A percentile compares a stretch with the other conserved stretches of the same genome.
These are phyloP conservation scores for Plectosphaerella cucumerina DNA, from an alignment of 2,329 filamentous ascomycete genomes.

Conservation along the genomic window DNA sequence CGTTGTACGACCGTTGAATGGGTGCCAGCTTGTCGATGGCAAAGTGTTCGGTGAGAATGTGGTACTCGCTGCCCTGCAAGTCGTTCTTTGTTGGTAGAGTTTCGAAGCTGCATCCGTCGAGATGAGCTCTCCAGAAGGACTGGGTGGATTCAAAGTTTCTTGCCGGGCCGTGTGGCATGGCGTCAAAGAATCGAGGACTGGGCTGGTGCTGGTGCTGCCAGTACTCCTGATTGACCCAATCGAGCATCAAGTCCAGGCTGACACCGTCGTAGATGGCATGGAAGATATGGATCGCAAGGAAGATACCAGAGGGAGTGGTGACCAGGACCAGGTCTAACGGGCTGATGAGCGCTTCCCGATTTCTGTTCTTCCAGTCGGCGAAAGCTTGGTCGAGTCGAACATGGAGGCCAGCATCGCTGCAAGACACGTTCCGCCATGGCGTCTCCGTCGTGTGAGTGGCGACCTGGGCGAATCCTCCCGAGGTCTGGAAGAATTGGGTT, in stretches of 20 bases:
- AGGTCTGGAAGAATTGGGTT: constrained; percentile 67
- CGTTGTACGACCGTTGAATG: constrained; percentile 55
- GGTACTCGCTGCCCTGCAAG: no score
- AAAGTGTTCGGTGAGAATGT: neutral
- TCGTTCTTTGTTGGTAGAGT: constrained; percentile 8
- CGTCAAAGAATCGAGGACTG: constrained; percentile 59
- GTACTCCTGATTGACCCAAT: constrained; percentile 53
- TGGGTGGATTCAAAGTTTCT: constrained; percentile 32
- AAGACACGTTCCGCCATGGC: constrained; percentile 37
- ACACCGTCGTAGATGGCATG: constrained; percentile 85
- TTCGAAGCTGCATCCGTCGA: constrained; percentile 31
- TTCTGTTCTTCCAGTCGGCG: constrained; percentile 49
- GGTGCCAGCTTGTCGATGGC: constrained; percentile 35
- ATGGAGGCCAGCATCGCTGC: constrained; percentile 24
- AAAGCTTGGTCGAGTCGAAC: constrained; percentile 29
- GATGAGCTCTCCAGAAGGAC: constrained; percentile 64
- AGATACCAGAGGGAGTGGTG: constrained; percentile 13
- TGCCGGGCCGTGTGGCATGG: constrained; percentile 67
- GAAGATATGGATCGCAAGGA: constrained; percentile 68
- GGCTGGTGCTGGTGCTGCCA: constrained; percentile 16
- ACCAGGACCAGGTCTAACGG: constrained; percentile 51
- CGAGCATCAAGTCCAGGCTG: constrained; percentile 66
- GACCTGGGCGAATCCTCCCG: constrained; percentile 74
- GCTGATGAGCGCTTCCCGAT: constrained; percentile 39
- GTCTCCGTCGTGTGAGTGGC: constrained; percentile 43